Evolutionary conservation across 495 filamentous ascomycete species (phyloP).

Genomic region (Penicillium cinerascens): DNA sequence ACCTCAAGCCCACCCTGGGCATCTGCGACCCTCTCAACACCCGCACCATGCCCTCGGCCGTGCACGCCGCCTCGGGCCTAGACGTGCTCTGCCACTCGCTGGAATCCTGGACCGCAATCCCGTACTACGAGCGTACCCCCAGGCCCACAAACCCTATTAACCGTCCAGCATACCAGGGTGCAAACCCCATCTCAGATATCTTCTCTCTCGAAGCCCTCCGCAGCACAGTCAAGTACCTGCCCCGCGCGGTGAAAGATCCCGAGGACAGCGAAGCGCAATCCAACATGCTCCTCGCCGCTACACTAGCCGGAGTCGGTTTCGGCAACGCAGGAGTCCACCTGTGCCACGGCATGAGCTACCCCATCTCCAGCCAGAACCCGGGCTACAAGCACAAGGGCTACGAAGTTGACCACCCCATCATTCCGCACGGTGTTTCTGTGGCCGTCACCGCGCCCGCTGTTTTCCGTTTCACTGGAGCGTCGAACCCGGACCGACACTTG

Average conservation of each 20-base stretch:
- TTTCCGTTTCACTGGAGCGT: constrained; percentile 86
- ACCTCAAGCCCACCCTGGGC: constrained; percentile 90
- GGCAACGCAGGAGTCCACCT: constrained; percentile 97
- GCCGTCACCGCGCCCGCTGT: constrained; percentile 93
- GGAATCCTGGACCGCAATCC: constrained; percentile 95
- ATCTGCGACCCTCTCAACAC: constrained; percentile 97
- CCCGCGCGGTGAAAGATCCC: constrained; percentile 76
- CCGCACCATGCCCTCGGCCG: constrained; percentile 87
- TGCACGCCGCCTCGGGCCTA: constrained; percentile 81
- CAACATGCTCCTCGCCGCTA: constrained; percentile 93
- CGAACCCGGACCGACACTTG: constrained; percentile 87
- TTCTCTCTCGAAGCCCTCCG: constrained; percentile 83
- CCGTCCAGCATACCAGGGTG: constrained; percentile 91
- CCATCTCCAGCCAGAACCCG: constrained; percentile 89
- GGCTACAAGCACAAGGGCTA: constrained; percentile 87
- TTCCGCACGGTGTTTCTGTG: constrained; percentile 93
- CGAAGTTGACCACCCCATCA: constrained; percentile 67
- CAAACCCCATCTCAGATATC: constrained; percentile 95
- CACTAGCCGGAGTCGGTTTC: constrained; percentile 91
- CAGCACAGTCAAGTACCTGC: constrained; percentile 84
- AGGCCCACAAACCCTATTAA: constrained; percentile 86
- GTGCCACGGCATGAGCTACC: constrained; percentile 97
- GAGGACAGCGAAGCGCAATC: constrained; percentile 88
- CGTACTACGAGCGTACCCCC: constrained; percentile 78
- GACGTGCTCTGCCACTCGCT: constrained; percentile 93